These are phyloP conservation scores for Aspergillus sp. DNA, from an alignment of 2,329 filamentous ascomycete genomes.

Conservation along the genomic window DNA sequence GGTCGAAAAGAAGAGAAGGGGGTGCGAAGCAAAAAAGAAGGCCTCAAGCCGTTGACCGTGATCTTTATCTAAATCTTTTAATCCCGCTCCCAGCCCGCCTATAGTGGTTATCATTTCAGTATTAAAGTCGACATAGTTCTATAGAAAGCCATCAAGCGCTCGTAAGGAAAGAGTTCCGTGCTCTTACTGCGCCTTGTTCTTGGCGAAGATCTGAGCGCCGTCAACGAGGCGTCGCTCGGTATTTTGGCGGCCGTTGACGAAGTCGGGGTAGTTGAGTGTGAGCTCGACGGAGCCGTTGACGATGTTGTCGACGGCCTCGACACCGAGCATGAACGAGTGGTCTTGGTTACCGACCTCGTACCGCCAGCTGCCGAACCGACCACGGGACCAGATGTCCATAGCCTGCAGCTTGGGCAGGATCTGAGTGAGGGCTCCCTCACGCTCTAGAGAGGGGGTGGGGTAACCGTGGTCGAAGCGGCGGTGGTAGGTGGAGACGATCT, in stretches of 20 bases:
- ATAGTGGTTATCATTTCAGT: conserved; percentile 23
- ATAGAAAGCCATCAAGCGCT: conserved; percentile 16
- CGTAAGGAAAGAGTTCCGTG: conserved; percentile 12
- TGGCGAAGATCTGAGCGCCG: conserved; percentile 62
- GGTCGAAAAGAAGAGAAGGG: conserved; percentile 12
- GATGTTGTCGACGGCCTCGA: conserved; percentile 90
- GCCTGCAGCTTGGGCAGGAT: conserved; percentile 90
- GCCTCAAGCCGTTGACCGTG: conserved; percentile 24
- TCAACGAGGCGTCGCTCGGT: conserved; percentile 65
- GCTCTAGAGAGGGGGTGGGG: conserved; percentile 91
- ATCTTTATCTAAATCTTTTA: conserved; percentile 27
- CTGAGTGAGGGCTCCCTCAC: conserved; percentile 90
- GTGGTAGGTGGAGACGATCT: conserved; percentile 98
- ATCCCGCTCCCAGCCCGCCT: conserved; percentile 12
- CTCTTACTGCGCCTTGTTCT: conserved; percentile 45
- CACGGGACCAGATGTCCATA: conserved; percentile 91
- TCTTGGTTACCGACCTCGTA: conserved; percentile 98
- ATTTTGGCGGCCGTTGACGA: conserved; percentile 77
- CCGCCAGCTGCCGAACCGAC: conserved; percentile 96
- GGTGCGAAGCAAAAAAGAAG: conserved; percentile 18
- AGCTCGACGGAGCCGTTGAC: conserved; percentile 87
- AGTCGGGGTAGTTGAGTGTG: conserved; percentile 95
- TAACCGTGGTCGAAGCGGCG: conserved; percentile 98
- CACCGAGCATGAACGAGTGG: conserved; percentile 96
- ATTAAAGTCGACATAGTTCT: conserved; percentile 28